Evolutionary conservation across 352 stramenopile genomes (phyloP).

Genomic region (Phytophthora lateralis): DNA sequence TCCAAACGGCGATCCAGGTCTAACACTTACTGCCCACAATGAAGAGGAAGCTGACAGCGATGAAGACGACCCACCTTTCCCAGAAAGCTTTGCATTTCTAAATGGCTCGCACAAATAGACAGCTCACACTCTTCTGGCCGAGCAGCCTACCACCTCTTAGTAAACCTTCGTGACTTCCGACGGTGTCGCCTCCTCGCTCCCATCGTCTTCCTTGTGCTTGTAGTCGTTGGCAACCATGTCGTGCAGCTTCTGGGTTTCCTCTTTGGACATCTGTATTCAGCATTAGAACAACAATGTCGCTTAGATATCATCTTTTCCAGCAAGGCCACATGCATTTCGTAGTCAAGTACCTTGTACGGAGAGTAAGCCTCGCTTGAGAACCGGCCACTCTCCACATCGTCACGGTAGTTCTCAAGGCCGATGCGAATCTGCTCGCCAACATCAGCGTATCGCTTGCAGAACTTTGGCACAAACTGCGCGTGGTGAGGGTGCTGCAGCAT

Average conservation of each 20-base stretch:
- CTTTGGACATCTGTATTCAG: constrained; percentile 70
- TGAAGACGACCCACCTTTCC: constrained; percentile 55
- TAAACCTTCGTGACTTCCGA: constrained; percentile 87
- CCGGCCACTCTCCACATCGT: constrained; percentile 94
- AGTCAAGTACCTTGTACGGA: constrained; percentile 90
- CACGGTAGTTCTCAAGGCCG: constrained; percentile 94
- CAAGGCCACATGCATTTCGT: background rate
- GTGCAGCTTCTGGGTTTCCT: constrained; percentile 77
- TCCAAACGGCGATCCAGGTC: background rate
- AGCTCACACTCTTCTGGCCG: constrained; percentile 4
- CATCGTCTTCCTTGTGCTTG: constrained; percentile 34
- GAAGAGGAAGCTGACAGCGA: constrained; percentile 28
- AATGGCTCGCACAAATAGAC: constrained; percentile 29
- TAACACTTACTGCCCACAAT: constrained; percentile 7
- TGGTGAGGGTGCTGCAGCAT: constrained; percentile 99
- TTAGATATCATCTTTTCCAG: background rate
- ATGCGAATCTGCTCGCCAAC: constrained; percentile 94
- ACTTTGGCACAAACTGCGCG: constrained; percentile 95
- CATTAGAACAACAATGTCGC: constrained; percentile 2
- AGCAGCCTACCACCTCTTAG: constrained; percentile 28
- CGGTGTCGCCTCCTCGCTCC: constrained; percentile 32
- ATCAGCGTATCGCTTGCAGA: constrained; percentile 98
- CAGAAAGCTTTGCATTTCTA: constrained; percentile 75
- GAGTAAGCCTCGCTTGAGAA: constrained; percentile 96
- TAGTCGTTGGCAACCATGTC: constrained; percentile 68